Percentiles rank a stretch among this genome's conserved stretches.
These are phyloP conservation scores for Mycena belliarum DNA, from an alignment of 768 basidiomycete genomes.

Conservation along the genomic window DNA sequence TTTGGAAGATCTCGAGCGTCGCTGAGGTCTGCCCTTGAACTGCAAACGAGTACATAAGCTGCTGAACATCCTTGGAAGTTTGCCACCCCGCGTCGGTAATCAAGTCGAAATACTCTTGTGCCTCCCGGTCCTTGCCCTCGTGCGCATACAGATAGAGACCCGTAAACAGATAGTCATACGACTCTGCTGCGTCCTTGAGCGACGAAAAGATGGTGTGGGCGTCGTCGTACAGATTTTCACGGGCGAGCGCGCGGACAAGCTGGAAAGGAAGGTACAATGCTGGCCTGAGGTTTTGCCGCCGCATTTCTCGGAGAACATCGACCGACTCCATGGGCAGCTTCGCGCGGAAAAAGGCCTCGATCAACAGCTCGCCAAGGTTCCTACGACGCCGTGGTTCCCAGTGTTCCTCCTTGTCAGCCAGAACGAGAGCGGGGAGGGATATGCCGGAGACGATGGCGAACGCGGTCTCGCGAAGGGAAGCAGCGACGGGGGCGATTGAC, in stretches of 20 bases:
- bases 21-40: slow-evolving; percentile 40
- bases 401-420: slow-evolving; percentile 22
- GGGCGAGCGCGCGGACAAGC: slow-evolving; percentile 46
- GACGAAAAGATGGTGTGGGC: slow-evolving; percentile 47
- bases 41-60: slow-evolving; percentile 60
- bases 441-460: slow-evolving; percentile 31
- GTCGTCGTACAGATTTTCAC: slow-evolving; percentile 34
- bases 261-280: slow-evolving; percentile 30
- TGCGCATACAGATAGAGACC: slow-evolving; percentile 57
- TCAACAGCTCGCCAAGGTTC: slow-evolving; percentile 40
- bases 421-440: slow-evolving; percentile 33
- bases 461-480: slow-evolving; percentile 31
- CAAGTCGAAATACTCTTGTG: slow-evolving; percentile 43
- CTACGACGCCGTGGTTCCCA: slow-evolving; percentile 30
- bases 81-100: slow-evolving; percentile 33
- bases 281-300: slow-evolving; percentile 34
- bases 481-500: not conserved
- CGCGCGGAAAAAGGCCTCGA: slow-evolving; percentile 38
- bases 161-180: slow-evolving; percentile 34
- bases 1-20: slow-evolving; percentile 52
- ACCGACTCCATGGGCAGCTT: slow-evolving; percentile 37
- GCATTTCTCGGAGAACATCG: slow-evolving; percentile 43
- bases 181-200: slow-evolving; percentile 23
- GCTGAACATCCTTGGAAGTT: slow-evolving; percentile 34
- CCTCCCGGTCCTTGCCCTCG: slow-evolving; percentile 47